Conservation (phyloP, 148 eudicot species). For the Rhododendron simsii region DNA sequence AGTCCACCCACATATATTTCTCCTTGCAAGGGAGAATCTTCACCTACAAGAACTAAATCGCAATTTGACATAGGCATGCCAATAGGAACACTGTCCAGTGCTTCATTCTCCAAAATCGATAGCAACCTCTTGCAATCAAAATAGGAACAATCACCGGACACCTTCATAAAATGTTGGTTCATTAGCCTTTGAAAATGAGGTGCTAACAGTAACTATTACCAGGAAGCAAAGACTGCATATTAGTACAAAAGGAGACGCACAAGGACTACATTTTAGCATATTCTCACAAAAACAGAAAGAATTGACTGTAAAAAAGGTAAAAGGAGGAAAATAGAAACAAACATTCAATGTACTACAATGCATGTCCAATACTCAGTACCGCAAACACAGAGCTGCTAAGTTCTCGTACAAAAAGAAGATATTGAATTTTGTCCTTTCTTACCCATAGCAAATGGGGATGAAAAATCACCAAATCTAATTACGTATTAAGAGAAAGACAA, state of each 20-base stretch:
- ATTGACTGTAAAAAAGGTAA: not conserved
- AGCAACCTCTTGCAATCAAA: constrained; percentile 74
- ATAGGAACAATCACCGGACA: constrained; percentile 88
- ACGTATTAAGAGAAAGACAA: not conserved
- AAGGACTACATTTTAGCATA: not conserved
- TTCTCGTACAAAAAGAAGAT: not conserved
- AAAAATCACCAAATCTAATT: not conserved
- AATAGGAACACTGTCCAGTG: constrained; percentile 66
- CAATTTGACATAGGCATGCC: constrained; percentile 72
- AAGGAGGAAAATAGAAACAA: not conserved
- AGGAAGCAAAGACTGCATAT: not conserved
- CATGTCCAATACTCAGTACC: not conserved
- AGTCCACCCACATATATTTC: constrained; percentile 71
- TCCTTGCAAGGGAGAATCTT: constrained; percentile 55
- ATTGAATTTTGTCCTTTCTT: not conserved
- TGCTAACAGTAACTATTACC: not conserved
- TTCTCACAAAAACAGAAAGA: not conserved
- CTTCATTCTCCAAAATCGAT: constrained; percentile 46
- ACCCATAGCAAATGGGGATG: not conserved
- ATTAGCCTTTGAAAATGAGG: constrained; percentile 9
- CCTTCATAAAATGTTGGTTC: constrained; percentile 23
- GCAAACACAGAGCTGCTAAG: not conserved
- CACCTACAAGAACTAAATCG: constrained; percentile 51
- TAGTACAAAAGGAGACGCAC: not conserved
- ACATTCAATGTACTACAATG: not conserved